phyloP scores from a whole-genome alignment of 2,329 filamentous ascomycete genomes.

The Fusarium nanum region DNA sequence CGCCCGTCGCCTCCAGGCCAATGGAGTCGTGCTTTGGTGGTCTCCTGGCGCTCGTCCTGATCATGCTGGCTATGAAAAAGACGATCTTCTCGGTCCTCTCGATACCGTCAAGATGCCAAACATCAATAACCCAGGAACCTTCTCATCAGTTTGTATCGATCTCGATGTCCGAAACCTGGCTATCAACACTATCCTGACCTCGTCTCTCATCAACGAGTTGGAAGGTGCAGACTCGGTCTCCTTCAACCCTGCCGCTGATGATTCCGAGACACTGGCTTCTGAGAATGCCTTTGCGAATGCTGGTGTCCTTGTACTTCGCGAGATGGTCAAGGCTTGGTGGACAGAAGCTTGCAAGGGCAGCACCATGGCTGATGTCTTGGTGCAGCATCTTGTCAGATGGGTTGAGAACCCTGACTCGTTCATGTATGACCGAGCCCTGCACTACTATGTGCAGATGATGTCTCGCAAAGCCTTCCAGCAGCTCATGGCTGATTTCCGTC shows the following conservation, averaged over 20 bases:
- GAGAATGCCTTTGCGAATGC: conserved; percentile 95
- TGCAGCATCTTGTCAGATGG: conserved; percentile 97
- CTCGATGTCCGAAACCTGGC: conserved; percentile 92
- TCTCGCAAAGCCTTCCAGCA: conserved; percentile 97
- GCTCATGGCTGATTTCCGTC: conserved; percentile 94
- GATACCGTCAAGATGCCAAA: conserved; percentile 92
- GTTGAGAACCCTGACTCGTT: conserved; percentile 93
- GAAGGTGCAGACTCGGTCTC: conserved; percentile 89
- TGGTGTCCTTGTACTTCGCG: conserved; percentile 87
- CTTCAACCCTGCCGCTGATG: conserved; percentile 71
- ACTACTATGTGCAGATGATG: conserved; percentile 99
- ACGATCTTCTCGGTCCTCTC: conserved; percentile 84
- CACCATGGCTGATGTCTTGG: conserved; percentile 96
- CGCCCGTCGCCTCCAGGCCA: conserved; percentile 87
- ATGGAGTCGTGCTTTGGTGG: conserved; percentile 98
- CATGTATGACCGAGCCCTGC: conserved; percentile 92
- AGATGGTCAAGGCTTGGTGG: conserved; percentile 99
- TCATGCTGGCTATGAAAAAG: conserved; percentile 94
- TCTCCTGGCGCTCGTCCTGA: conserved; percentile 87
- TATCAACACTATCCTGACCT: conserved; percentile 97
- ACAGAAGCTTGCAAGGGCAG: conserved; percentile 89
- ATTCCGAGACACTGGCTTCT: conserved; percentile 72
- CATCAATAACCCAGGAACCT: conserved; percentile 92
- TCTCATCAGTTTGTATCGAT: conserved; percentile 96
- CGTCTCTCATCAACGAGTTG: conserved; percentile 94